These are phyloP conservation scores for Magnaporthiopsis rhizophila DNA, from an alignment of 2,329 filamentous ascomycete species.

Conservation along the genomic window DNA sequence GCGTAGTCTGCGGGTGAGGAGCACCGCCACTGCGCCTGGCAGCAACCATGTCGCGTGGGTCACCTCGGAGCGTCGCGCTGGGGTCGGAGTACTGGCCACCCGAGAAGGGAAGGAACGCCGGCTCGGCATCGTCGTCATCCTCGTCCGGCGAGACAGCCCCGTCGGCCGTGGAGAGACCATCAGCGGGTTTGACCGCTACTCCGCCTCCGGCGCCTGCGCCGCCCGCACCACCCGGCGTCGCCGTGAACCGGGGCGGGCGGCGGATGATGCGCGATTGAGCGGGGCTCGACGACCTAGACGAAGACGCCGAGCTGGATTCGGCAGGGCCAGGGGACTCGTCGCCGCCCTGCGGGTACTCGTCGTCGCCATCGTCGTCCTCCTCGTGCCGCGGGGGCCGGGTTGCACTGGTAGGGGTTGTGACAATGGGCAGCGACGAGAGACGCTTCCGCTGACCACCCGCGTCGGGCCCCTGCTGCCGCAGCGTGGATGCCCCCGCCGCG, in stretches of 20 bases:
- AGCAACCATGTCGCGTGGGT: constrained; percentile 27
- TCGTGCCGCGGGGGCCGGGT: neutral
- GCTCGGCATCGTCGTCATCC: constrained; percentile 48
- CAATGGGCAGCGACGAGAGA: constrained; percentile 37
- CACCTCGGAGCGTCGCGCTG: constrained; percentile 43
- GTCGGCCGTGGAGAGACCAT: constrained; percentile 18
- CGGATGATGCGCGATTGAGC: constrained; percentile 54
- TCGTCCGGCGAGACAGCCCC: constrained; percentile 29
- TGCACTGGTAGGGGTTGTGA: constrained; percentile 16
- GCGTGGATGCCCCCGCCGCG: constrained; percentile 15
- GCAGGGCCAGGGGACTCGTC: constrained; percentile 31
- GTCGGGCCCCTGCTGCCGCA: constrained; percentile 12
- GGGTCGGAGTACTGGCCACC: constrained; percentile 35
- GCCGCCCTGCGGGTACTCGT: constrained; percentile 8
- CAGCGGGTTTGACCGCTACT: constrained; percentile 11
- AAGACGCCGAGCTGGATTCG: constrained; percentile 29
- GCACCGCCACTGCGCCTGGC: constrained; percentile 10
- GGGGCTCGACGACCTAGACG: constrained; percentile 35
- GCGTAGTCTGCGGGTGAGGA: neutral
- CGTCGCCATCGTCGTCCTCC: neutral
- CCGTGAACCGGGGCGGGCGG: constrained; percentile 43
- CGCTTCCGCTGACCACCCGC: constrained; percentile 27
- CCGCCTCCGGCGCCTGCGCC: constrained; percentile 12
- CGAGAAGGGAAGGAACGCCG: constrained; percentile 45
- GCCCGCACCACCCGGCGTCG: neutral